A percentile compares a stretch with the other conserved stretches of the same genome.
Evolutionary conservation across 2,329 filamentous ascomycete genomes (phyloP).

Genomic region (Spiromastix sp.): DNA sequence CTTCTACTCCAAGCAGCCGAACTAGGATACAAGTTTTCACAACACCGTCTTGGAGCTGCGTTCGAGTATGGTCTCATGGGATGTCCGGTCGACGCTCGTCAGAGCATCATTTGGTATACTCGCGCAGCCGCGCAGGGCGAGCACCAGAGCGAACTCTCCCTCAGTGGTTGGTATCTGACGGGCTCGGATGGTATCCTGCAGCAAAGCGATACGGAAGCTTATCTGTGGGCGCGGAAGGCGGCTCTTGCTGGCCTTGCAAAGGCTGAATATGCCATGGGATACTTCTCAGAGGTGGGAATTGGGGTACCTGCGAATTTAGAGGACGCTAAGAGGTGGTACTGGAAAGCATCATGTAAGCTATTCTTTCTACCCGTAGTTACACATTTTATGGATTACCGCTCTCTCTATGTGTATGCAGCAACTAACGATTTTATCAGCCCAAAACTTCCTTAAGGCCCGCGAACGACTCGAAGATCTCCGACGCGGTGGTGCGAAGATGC

Average conservation of each 20-base stretch:
- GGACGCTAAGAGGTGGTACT: constrained; percentile 97
- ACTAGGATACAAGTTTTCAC: constrained; percentile 88
- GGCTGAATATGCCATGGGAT: constrained; percentile 96
- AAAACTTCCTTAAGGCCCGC: constrained; percentile 87
- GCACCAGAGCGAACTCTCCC: constrained; percentile 78
- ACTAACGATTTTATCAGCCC: too few relatives aligned
- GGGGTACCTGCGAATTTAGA: constrained; percentile 77
- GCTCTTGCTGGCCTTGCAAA: constrained; percentile 80
- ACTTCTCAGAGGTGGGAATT: constrained; percentile 93
- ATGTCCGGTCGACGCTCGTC: constrained; percentile 68
- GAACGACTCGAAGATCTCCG: constrained; percentile 90
- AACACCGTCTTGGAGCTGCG: constrained; percentile 77
- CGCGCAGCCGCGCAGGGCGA: constrained; percentile 85
- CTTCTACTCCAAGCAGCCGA: constrained; percentile 79
- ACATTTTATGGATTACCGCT: constrained; percentile 4
- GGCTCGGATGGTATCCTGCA: constrained; percentile 77
- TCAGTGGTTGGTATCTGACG: constrained; percentile 91
- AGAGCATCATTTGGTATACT: constrained; percentile 90
- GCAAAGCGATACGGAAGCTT: constrained; percentile 92
- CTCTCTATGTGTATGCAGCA: too few relatives aligned
- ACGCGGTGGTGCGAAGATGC: constrained; percentile 59
- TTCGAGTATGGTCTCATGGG: constrained; percentile 85
- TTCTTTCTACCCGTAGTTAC: not conserved
- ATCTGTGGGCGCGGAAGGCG: constrained; percentile 92
- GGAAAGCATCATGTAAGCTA: constrained; percentile 79